Conservation (phyloP, 345 rosid species). For the Citrus sp. region DNA sequence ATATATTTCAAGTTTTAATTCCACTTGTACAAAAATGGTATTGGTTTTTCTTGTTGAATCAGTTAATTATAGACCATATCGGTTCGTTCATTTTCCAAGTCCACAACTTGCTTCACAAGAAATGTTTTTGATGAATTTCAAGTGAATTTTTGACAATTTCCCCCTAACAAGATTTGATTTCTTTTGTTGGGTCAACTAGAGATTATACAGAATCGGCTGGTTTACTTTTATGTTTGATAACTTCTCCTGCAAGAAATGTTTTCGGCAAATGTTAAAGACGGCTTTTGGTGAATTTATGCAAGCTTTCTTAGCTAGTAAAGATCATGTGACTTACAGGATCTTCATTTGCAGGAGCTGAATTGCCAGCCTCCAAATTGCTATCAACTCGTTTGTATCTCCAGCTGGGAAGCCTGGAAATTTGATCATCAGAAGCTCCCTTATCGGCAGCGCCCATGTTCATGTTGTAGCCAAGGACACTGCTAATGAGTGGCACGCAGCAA, state of each 20-base stretch:
- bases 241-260: neutral
- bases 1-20: neutral
- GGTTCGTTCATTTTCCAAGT: neutral
- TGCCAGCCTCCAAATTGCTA: slow-evolving; percentile 26
- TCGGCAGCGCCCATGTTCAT: slow-evolving; percentile 80
- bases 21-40: too few relatives aligned
- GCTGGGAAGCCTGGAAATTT: slow-evolving; percentile 73
- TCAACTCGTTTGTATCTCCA: slow-evolving; percentile 67
- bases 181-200: neutral
- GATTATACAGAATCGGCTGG: too few relatives aligned
- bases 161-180: neutral
- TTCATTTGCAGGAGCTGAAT: slow-evolving; percentile 33
- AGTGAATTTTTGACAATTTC: neutral
- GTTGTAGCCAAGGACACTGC: slow-evolving; percentile 87
- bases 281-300: too few relatives aligned
- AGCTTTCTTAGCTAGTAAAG: neutral
- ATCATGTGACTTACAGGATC: slow-evolving; percentile 40
- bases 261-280: too few relatives aligned
- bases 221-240: neutral
- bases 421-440: slow-evolving; percentile 88
- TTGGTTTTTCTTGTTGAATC: too few relatives aligned
- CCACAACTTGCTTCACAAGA: neutral
- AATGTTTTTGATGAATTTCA: neutral
- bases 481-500: slow-evolving; percentile 75
- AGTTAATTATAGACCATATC: neutral